A percentile compares a stretch with the other conserved stretches of the same genome.
These are phyloP conservation scores for Trichophyton mentagrophytes DNA, from an alignment of 2,329 filamentous ascomycete species.

Conservation along the genomic window DNA sequence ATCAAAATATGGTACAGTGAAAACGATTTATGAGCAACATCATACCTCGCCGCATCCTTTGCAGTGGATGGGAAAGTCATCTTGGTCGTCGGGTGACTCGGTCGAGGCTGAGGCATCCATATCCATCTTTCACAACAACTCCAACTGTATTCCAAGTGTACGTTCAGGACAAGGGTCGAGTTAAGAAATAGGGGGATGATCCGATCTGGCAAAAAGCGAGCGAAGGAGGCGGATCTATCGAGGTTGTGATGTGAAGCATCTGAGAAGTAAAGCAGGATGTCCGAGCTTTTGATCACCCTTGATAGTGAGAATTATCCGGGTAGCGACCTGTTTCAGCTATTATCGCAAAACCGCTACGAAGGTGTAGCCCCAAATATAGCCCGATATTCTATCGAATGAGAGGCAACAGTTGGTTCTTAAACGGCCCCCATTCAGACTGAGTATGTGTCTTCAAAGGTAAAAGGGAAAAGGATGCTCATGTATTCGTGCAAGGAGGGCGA, in stretches of 20 bases:
- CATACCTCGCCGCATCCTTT: slow-evolving; percentile 83
- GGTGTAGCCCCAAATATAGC: not conserved
- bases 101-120: slow-evolving; percentile 16
- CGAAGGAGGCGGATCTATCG: not conserved
- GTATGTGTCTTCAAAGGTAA: not conserved
- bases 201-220: not conserved
- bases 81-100: slow-evolving; percentile 52
- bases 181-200: not conserved
- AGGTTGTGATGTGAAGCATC: slow-evolving; percentile 1
- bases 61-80: slow-evolving; percentile 72
- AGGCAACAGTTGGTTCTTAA: not conserved
- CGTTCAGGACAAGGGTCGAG: not conserved
- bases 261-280: not conserved
- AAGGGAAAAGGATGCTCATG: not conserved
- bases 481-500: not conserved
- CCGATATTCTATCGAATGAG: slow-evolving; percentile 1
- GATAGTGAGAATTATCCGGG: slow-evolving; percentile 1
- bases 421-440: not conserved
- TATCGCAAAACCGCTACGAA: slow-evolving; percentile 1
- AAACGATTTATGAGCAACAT: slow-evolving; percentile 13
- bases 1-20: not conserved
- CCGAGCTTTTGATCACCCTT: not conserved
- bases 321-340: not conserved
- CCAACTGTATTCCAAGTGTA: not conserved
- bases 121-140: not conserved